Percentiles rank a stretch among this genome's conserved stretches.
These are phyloP conservation scores for Ogataea nakhonphanomensis DNA, from an alignment of 805 yeast species.

Conservation along the genomic window DNA sequence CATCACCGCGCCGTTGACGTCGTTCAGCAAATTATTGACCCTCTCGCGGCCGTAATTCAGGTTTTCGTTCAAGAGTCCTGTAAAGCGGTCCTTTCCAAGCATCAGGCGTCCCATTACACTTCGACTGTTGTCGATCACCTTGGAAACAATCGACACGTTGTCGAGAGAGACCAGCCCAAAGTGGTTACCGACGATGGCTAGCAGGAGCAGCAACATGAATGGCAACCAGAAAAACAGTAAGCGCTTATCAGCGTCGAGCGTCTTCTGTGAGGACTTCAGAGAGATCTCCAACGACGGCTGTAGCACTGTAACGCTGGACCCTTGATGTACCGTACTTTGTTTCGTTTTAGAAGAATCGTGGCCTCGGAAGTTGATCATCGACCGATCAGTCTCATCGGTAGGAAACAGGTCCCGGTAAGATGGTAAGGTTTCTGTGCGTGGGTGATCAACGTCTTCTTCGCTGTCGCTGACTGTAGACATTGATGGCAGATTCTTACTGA, in stretches of 20 bases:
- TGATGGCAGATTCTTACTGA: slow-evolving; percentile 12
- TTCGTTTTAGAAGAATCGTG: slow-evolving; percentile 13
- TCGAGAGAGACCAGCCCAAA: slow-evolving; percentile 25
- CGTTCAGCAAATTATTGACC: slow-evolving; percentile 34
- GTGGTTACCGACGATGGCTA: slow-evolving; percentile 33
- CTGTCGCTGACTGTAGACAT: slow-evolving; percentile 11
- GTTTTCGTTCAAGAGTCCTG: slow-evolving; percentile 34
- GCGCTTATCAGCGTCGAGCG: slow-evolving; percentile 72
- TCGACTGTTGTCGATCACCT: slow-evolving; percentile 39
- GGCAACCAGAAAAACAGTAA: slow-evolving; percentile 91
- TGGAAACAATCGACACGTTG: slow-evolving; percentile 20
- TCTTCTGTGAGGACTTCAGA: slow-evolving; percentile 35
- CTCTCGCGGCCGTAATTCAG: slow-evolving; percentile 31
- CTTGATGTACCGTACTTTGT: too few relatives aligned
- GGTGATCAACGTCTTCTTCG: slow-evolving; percentile 15
- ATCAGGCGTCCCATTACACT: slow-evolving; percentile 44
- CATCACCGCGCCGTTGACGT: slow-evolving; percentile 41
- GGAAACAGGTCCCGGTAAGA: slow-evolving; percentile 77
- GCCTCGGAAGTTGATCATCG: slow-evolving; percentile 30
- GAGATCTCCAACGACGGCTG: slow-evolving; percentile 19
- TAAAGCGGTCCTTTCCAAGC: slow-evolving; percentile 43
- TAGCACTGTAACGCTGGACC: not conserved
- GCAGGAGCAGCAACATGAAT: slow-evolving; percentile 52
- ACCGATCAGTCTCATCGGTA: slow-evolving; percentile 32
- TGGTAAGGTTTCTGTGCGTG: slow-evolving; percentile 52